phyloP scores from a whole-genome alignment of 1,284 basidiomycete genomes.

The Leccinum fuscescens region DNA sequence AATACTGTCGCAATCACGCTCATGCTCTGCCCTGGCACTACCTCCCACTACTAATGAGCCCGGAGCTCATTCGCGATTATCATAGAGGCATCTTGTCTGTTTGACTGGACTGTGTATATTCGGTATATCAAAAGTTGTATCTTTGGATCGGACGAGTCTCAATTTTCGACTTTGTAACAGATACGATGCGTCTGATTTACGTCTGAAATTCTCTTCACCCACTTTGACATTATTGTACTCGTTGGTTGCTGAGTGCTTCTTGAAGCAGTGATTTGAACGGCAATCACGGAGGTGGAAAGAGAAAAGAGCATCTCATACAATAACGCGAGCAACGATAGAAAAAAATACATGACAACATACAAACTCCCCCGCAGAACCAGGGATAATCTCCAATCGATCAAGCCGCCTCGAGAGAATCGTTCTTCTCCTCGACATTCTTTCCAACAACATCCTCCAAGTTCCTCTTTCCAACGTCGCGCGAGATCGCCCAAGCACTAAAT shows the following conservation, averaged over 20 bases:
- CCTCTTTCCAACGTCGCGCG: slow-evolving; percentile 60
- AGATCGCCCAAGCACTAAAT: slow-evolving; percentile 72
- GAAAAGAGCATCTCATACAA: not conserved
- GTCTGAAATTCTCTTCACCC: not conserved
- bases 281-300: not conserved
- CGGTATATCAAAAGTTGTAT: not conserved
- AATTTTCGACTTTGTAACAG: not conserved
- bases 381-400: not conserved
- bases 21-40: not conserved
- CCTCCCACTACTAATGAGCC: not conserved
- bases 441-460: slow-evolving; percentile 47
- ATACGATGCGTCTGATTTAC: not conserved
- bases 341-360: not conserved
- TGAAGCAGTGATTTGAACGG: not conserved
- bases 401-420: slow-evolving; percentile 13
- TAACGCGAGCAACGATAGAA: not conserved
- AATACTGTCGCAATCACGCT: not conserved
- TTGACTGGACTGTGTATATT: no score
- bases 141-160: not conserved
- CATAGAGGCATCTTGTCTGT: not conserved
- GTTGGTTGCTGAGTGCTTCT: not conserved
- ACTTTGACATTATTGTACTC: not conserved
- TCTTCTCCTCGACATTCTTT: slow-evolving; percentile 15
- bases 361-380: not conserved
- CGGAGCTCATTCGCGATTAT: not conserved